A percentile compares a stretch with the other conserved stretches of the same genome.
phyloP scores from a whole-genome alignment of 2,329 filamentous ascomycete species.

The Atkinsonella texensis region DNA sequence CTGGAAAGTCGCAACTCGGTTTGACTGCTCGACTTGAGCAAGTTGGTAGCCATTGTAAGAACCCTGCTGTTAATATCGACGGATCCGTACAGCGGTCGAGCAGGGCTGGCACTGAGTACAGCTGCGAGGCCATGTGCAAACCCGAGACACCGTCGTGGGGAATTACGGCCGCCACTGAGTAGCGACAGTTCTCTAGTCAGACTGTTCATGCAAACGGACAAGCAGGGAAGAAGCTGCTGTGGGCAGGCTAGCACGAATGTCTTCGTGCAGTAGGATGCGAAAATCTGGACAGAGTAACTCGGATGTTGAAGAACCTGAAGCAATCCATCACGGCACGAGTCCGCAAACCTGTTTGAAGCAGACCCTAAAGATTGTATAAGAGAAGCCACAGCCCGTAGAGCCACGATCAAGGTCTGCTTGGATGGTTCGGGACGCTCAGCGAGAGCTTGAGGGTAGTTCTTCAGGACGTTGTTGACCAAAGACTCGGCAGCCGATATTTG shows the following conservation, averaged over 20 bases:
- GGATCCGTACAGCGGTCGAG: constrained; percentile 84
- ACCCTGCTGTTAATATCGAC: constrained; percentile 91
- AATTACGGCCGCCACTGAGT: constrained; percentile 62
- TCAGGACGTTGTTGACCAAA: constrained; percentile 78
- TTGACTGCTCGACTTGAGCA: constrained; percentile 85
- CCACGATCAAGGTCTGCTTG: constrained; percentile 71
- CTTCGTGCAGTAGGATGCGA: constrained; percentile 75
- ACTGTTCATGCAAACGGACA: constrained; percentile 95
- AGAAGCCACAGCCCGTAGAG: constrained; percentile 67
- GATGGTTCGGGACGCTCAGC: constrained; percentile 80
- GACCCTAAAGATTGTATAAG: constrained; percentile 73
- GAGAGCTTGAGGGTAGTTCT: constrained; percentile 84
- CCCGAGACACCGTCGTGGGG: constrained; percentile 72
- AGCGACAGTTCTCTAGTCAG: constrained; percentile 75
- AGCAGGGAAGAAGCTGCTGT: constrained; percentile 77
- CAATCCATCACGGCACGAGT: constrained; percentile 73
- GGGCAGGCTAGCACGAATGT: constrained; percentile 83
- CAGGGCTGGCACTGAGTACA: constrained; percentile 76
- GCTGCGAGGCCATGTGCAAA: constrained; percentile 88
- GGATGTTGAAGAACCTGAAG: constrained; percentile 87
- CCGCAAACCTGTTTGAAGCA: constrained; percentile 66
- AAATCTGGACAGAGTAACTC: constrained; percentile 90
- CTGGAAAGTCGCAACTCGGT: constrained; percentile 84
- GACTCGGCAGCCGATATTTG: constrained; percentile 72
- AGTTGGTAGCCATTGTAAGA: constrained; percentile 76